phyloP scores from a whole-genome alignment of 192 early-diverging fungal genomes.

The Coemansia sp. region DNA sequence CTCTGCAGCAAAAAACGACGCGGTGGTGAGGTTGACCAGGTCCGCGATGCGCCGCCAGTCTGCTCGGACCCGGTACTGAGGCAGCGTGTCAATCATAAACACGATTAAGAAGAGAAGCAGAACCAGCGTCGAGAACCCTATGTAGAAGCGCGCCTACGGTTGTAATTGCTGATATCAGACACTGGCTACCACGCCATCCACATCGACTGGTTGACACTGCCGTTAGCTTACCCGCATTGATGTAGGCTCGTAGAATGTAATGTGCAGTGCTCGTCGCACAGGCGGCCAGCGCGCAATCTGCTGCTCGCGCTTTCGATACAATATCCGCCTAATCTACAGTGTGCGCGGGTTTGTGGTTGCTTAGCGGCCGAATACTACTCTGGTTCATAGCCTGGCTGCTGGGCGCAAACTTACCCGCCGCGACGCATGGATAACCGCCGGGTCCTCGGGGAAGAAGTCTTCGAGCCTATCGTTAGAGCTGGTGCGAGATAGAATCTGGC shows the following conservation, averaged over 20 bases:
- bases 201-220: background rate
- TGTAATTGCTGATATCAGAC: background rate
- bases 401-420: conserved; percentile 23
- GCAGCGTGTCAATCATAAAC: conserved; percentile 49
- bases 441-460: conserved; percentile 35
- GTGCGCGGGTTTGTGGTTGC: too few relatives aligned
- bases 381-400: too few relatives aligned
- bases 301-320: conserved; percentile 31
- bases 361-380: too few relatives aligned
- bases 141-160: conserved; percentile 37
- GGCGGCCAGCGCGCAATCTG: conserved; percentile 27
- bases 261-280: conserved; percentile 27
- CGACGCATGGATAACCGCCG: conserved; percentile 18
- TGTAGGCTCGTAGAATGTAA: conserved; percentile 40
- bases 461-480: conserved; percentile 8
- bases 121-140: conserved; percentile 31
- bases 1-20: conserved; percentile 36
- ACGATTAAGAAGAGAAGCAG: conserved; percentile 50
- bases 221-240: conserved; percentile 27
- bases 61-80: conserved; percentile 34
- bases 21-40: conserved; percentile 32
- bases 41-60: conserved; percentile 31
- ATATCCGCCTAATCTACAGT: conserved; percentile 33
- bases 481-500: conserved; percentile 2
- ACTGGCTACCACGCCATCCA: background rate